Percentiles rank a stretch among this genome's conserved stretches.
Evolutionary conservation across 1,139 yeast species (phyloP).

Genomic region (Pichia sp.): DNA sequence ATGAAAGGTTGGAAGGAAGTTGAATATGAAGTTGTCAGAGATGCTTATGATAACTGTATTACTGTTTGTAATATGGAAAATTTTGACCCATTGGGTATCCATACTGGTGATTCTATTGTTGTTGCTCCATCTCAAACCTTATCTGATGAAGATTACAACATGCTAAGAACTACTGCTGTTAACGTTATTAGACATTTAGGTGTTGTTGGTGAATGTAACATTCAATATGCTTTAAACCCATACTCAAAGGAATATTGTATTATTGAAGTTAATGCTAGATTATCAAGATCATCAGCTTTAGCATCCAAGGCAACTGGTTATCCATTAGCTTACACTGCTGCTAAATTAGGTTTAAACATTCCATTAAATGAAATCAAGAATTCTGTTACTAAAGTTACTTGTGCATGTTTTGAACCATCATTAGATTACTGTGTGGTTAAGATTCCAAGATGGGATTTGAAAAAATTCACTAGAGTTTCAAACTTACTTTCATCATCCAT

Average conservation of each 20-base stretch:
- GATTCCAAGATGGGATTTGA: conserved; percentile 98
- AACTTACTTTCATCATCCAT: conserved; percentile 84
- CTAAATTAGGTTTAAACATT: conserved; percentile 89
- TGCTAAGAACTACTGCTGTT: conserved; percentile 97
- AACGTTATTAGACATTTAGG: conserved; percentile 96
- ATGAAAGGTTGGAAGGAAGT: conserved; percentile 99
- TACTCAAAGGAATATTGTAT: conserved; percentile 91
- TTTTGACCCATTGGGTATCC: conserved; percentile 97
- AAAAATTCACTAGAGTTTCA: conserved; percentile 91
- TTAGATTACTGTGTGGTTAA: conserved; percentile 95
- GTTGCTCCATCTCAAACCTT: conserved; percentile 98
- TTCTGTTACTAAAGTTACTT: conserved; percentile 89
- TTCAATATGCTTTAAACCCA: conserved; percentile 95
- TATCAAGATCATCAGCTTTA: conserved; percentile 94
- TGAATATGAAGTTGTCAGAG: conserved; percentile 98
- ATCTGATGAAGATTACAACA: conserved; percentile 95
- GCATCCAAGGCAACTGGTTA: conserved; percentile 99
- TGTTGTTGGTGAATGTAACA: conserved; percentile 99
- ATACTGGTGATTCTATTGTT: conserved; percentile 98
- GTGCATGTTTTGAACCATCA: conserved; percentile 97
- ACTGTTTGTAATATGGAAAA: conserved; percentile 99
- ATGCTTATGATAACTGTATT: conserved; percentile 94
- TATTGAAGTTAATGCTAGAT: conserved; percentile 96
- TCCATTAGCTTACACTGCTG: conserved; percentile 97
- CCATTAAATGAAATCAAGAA: conserved; percentile 89